phyloP scores from a whole-genome alignment of 306 rosid genomes.

The Quercus wislizeni region DNA sequence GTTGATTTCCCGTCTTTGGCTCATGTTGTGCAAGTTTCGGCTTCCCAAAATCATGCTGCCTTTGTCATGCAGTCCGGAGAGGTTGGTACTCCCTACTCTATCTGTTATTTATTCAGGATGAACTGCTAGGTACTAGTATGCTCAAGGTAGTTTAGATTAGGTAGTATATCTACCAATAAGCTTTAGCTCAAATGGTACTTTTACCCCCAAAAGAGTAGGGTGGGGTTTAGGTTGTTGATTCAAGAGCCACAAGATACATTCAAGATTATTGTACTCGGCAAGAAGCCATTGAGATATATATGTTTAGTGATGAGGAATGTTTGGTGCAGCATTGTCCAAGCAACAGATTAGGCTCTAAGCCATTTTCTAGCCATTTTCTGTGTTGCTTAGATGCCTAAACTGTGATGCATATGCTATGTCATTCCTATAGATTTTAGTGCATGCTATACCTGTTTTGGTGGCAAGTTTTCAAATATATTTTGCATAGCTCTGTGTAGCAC shows the following conservation, averaged over 20 bases:
- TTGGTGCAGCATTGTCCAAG: not conserved
- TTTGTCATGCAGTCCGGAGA: conserved; percentile 81
- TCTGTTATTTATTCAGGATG: not conserved
- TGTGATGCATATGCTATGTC: not conserved
- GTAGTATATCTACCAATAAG: not conserved
- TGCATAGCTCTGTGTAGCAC: not conserved
- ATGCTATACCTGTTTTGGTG: not conserved
- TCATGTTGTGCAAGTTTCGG: conserved; percentile 72
- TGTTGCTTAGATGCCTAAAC: not conserved
- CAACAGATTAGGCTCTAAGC: too few relatives aligned
- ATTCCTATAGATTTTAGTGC: too few relatives aligned
- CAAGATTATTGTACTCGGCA: not conserved
- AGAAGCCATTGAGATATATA: not conserved
- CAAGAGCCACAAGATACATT: not conserved
- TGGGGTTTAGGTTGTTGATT: not conserved
- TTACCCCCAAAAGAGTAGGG: not conserved
- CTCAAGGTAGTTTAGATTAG: not conserved
- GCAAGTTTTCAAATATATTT: not conserved
- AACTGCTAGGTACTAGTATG: not conserved
- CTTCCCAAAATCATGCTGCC: conserved; percentile 88
- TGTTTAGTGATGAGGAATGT: not conserved
- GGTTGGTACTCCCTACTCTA: conserved; percentile 43
- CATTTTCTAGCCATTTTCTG: not conserved
- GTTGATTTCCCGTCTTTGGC: conserved; percentile 61
- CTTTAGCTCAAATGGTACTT: not conserved